Evolutionary conservation across 2,329 filamentous ascomycete genomes (phyloP).

Genomic region (Fusarium bactridioides): DNA sequence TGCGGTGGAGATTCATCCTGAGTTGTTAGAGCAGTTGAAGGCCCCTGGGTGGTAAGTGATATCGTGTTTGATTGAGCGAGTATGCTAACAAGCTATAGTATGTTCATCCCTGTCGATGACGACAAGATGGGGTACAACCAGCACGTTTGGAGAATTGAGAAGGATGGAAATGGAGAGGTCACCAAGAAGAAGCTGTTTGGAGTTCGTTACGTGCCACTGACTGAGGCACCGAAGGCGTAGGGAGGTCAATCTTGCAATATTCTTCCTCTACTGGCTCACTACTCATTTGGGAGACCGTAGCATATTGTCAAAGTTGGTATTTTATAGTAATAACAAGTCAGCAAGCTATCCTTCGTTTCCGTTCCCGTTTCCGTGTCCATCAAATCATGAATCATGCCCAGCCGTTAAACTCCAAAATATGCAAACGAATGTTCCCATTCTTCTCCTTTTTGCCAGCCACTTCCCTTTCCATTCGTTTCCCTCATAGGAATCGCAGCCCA

Average conservation of each 20-base stretch:
- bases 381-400: neutral
- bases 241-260: neutral
- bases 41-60: slow-evolving; percentile 70
- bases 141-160: slow-evolving; percentile 78
- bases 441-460: neutral
- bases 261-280: neutral
- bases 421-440: neutral
- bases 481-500: slow-evolving; percentile 12
- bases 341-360: neutral
- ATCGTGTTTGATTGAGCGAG: no score
- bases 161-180: slow-evolving; percentile 70
- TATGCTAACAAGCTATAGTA: slow-evolving; percentile 49
- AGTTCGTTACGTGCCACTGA: slow-evolving; percentile 80
- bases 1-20: slow-evolving; percentile 74
- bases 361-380: neutral
- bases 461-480: neutral
- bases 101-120: slow-evolving; percentile 81
- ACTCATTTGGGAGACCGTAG: neutral
- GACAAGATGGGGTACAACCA: slow-evolving; percentile 58
- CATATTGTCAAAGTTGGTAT: neutral
- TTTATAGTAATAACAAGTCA: neutral
- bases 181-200: slow-evolving; percentile 70
- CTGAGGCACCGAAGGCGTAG: slow-evolving; percentile 65
- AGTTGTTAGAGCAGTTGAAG: slow-evolving; percentile 79
- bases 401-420: slow-evolving; percentile 3